A percentile compares a stretch with the other conserved stretches of the same genome.
These are phyloP conservation scores for Neonectria punicea DNA, from an alignment of 2,329 filamentous ascomycete species.

Conservation along the genomic window DNA sequence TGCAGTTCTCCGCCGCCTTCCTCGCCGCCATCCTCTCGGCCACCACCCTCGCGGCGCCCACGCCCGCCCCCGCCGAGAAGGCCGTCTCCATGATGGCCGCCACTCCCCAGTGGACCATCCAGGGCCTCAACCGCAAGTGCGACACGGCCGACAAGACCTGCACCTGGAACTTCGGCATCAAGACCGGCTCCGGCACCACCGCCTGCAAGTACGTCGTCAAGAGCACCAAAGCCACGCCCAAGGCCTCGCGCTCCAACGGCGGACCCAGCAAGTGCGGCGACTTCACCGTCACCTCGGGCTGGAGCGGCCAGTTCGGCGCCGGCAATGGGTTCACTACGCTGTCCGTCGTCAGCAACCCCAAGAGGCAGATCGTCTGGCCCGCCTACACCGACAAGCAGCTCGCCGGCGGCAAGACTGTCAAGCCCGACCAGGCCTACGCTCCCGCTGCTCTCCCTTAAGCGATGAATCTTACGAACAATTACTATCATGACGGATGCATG, in stretches of 20 bases:
- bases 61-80: conserved; percentile 45
- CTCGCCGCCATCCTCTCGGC: conserved; percentile 49
- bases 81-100: conserved; percentile 54
- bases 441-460: conserved; percentile 42
- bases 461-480: too few species aligned
- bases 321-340: conserved; percentile 65
- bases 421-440: conserved; percentile 60
- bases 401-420: conserved; percentile 54
- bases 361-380: conserved; percentile 61
- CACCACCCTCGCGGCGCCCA: conserved; percentile 51
- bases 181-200: conserved; percentile 53
- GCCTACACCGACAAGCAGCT: conserved; percentile 65
- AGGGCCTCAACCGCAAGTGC: conserved; percentile 54
- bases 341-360: conserved; percentile 56
- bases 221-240: conserved; percentile 46
- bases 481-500: not conserved
- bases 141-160: conserved; percentile 51
- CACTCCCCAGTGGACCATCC: conserved; percentile 55
- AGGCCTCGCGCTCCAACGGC: conserved; percentile 49
- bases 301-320: conserved; percentile 65
- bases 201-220: conserved; percentile 46
- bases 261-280: conserved; percentile 57
- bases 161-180: conserved; percentile 57
- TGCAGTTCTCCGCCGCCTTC: conserved; percentile 57
- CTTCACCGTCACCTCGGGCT: conserved; percentile 64